Base-by-base conservation (phyloP, 768 basidiomycete genomes). In the Tylopilus plumbeoviolaceoides region DNA sequence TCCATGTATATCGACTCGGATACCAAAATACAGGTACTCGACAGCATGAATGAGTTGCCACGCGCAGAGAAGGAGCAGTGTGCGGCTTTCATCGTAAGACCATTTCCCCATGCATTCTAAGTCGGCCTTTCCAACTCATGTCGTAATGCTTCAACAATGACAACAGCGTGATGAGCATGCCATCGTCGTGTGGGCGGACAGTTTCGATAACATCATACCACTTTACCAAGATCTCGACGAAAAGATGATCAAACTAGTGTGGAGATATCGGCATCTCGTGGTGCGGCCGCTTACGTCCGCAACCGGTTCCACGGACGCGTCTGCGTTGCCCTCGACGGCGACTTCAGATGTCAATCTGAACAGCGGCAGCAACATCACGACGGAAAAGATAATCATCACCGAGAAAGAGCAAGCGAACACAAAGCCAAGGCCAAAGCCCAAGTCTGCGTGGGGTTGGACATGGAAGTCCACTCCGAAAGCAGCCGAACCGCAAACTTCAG, bases 21-120 rank as follows among this genome's bases (percentile, higher is more conserved):
- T 63, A 93, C 90, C 2, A 85, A 90, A 20, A 92, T 95, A 48
- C 92, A 95, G 69, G 84, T 94, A 40, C 67, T 95, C 31, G 85
- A 91, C 51, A 79, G 78, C 17, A 80, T 94, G 63, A 59, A 63
- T 44, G 79, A 83, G 55, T 73, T 95, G 25, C 80, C 86, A 10
- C 78, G 79, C 42, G 90, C 91, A 4, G 89, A 94, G 68, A 93
- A 92, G 70, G 91, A 94, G 62, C 92, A 94, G 63, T 91, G 88
- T 50, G 92, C 83, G 15, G 92, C 92, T 17, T 94, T 95, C 68
- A 79, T 91, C 55, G 89, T 89, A 62, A 66, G 87, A 72, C 28
- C 36, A 15, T 46, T 21, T 30, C 5, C 2, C n/a, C 15, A 11
- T 20, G 9, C 33, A 35, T 39, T 27, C 30, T 15, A 3, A 27